Base-by-base conservation (phyloP, 2,329 filamentous ascomycete species). In the Alternaria sp. region DNA sequence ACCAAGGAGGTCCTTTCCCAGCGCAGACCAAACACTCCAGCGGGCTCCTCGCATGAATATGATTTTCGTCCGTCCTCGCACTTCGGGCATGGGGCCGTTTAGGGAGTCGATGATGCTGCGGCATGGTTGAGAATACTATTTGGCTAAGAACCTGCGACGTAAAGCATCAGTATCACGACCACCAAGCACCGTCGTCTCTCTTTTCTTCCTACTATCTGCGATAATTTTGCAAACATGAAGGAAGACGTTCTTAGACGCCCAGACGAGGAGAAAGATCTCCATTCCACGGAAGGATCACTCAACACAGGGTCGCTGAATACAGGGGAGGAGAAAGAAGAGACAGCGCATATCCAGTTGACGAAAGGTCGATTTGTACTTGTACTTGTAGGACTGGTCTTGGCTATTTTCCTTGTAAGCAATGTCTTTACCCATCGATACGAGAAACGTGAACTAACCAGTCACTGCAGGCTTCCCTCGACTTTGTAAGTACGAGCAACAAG, bases 381-480 rank as follows among this genome's bases (percentile, higher is more conserved):
- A 6, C 58, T 60, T 1, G 17, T 44, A 6, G 58, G 58, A 2
- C 51, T 60, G 9, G 44, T 60, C 12, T 36, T 60, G 15, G 58
- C 58, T 10, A 60, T 60, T n/a, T 60, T 60, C 17, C 30, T 60
- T 1, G 51, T 60, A 50, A 60, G 58, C 28, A 32, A n/a, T 3
- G 3, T 23, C 9, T 15, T 6, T 6, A 23, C 8, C 8, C 12
- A 21, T 23, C 3, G 23, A 51, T 6, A 15, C 30, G 2, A 23
- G 2, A 36, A 19, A 4, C 4, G 3, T 11, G 7, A 3, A 25
- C 32, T 51, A 21, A 58, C 11, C 8, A 5, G 19, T 17, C 4
- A 6, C 2, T 10, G 6, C 36, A 59, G 57, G 57, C 49, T 40
- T 59, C 57, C 45, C 57, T 59, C 4, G 57, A 59, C 4, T 59